Conservation (phyloP, 352 stramenopile genomes). For the Phytophthora vignae region DNA sequence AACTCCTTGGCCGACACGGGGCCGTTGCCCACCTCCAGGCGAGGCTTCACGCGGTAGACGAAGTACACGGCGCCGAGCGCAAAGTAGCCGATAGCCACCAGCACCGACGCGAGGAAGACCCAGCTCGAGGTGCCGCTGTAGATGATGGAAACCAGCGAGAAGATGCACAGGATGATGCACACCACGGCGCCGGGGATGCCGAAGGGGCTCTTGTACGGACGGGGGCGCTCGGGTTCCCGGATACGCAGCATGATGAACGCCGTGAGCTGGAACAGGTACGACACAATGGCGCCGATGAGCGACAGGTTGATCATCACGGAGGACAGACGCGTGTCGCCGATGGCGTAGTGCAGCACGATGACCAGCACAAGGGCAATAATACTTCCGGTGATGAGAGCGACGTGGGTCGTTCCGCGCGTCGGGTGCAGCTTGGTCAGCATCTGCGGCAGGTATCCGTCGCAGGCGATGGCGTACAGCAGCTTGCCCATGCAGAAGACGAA, state of each 20-base stretch:
- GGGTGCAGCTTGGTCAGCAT: slow-evolving; percentile 56
- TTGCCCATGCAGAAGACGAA: slow-evolving; percentile 77
- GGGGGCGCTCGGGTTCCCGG: slow-evolving; percentile 48
- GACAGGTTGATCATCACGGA: slow-evolving; percentile 73
- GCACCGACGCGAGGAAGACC: slow-evolving; percentile 55
- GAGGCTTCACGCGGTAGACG: slow-evolving; percentile 42
- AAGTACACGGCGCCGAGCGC: slow-evolving; percentile 48
- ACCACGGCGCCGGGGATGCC: slow-evolving; percentile 50
- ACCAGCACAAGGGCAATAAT: slow-evolving; percentile 45
- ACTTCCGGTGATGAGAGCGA: slow-evolving; percentile 53
- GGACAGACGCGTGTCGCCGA: slow-evolving; percentile 55
- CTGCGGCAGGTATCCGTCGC: slow-evolving; percentile 61
- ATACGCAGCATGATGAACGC: slow-evolving; percentile 60
- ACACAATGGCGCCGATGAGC: slow-evolving; percentile 65
- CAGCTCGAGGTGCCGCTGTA: slow-evolving; percentile 27
- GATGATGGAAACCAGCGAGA: slow-evolving; percentile 39
- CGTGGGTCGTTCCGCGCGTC: slow-evolving; percentile 47
- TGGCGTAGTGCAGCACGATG: slow-evolving; percentile 58
- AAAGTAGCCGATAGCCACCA: slow-evolving; percentile 55
- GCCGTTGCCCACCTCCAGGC: slow-evolving; percentile 25
- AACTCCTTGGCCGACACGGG: slow-evolving; percentile 45
- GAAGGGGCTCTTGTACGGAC: slow-evolving; percentile 61
- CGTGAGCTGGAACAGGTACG: slow-evolving; percentile 61
- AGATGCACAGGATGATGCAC: slow-evolving; percentile 50
- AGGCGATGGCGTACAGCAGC: slow-evolving; percentile 62